Base-by-base conservation (phyloP, 2,329 filamentous ascomycete species). In the Aschersonia sp. region DNA sequence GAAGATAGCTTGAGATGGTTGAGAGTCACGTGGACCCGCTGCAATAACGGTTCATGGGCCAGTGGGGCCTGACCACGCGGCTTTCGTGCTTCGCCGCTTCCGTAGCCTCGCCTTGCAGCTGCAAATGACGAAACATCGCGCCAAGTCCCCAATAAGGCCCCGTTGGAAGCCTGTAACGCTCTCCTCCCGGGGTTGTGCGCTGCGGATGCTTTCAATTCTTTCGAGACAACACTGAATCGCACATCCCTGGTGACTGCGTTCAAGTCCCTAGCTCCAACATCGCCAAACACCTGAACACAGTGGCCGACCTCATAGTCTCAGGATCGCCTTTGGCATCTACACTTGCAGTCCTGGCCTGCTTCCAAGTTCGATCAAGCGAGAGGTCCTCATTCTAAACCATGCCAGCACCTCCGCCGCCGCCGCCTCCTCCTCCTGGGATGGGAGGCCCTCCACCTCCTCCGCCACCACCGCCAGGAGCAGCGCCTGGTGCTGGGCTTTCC, bases 401-500 rank as follows among this genome's bases (percentile, higher is more conserved):
- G 47, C 81, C 82, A 51, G 84, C 84, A 46, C 64, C 80, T 3
- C 84, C 84, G 9, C 84, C 84, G 2, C 85, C 84, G 35, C 84
- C 82, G 48, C 76, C 76, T 42, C 40, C 40, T 20, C 40, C 40
- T 42, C 40, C 40, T 42, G 40, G 40, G 9, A 42, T 42, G 49
- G 68, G 65, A 43, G 80, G 9, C 4, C 43, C 43, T 50, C 81
- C 79, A 31, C 78, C 78, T 40, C 75, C 75, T 28, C 76, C 84
- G 45, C 84, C 83, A 29, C 82, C 83, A 30, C 55, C 84, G 38
- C 77, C 84, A 42, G 47, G 40, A 31, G 28, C 44, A 28, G 43
- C 48, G n/a, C 28, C 70, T 30, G 74, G 75, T 56, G 78, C 82
- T 38, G 20, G 20, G 20, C 20, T 20, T 20, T 20, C 20, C 20